Percentiles rank a stretch among this genome's conserved stretches.
Evolutionary conservation across 2,329 filamentous ascomycete species (phyloP).

Genomic region (Cladosporium oxysporum): DNA sequence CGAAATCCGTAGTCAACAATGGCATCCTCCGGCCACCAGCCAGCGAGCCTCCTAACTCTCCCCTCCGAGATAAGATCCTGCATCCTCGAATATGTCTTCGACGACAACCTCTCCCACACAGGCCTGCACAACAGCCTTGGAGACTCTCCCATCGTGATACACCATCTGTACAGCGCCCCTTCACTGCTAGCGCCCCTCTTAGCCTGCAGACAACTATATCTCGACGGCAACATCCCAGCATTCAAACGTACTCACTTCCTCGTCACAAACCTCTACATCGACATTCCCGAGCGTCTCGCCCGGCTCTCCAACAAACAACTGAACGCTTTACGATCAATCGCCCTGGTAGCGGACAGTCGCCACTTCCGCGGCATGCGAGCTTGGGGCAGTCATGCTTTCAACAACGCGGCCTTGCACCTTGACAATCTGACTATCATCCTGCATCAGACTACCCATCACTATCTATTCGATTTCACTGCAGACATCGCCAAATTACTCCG

Average conservation of each 20-base stretch:
- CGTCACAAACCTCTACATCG: conserved; percentile 37
- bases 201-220: conserved; percentile 41
- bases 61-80: conserved; percentile 40
- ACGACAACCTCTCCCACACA: conserved; percentile 18
- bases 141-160: conserved; percentile 27
- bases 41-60: conserved; percentile 32
- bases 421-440: conserved; percentile 39
- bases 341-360: conserved; percentile 34
- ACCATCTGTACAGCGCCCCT: conserved; percentile 35
- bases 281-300: conserved; percentile 32
- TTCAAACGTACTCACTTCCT: conserved; percentile 41
- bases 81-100: conserved; percentile 38
- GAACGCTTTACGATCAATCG: conserved; percentile 36
- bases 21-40: neutral
- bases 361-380: conserved; percentile 36
- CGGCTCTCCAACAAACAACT: conserved; percentile 34
- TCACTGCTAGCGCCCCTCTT: conserved; percentile 38
- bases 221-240: conserved; percentile 40
- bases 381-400: conserved; percentile 40
- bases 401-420: conserved; percentile 33
- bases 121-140: conserved; percentile 23
- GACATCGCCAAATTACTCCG: conserved; percentile 39
- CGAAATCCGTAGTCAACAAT: too few relatives aligned
- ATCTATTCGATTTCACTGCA: conserved; percentile 38
- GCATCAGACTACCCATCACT: conserved; percentile 36